phyloP scores from a whole-genome alignment of 495 filamentous ascomycete species.

The Podospora fimiseda region DNA sequence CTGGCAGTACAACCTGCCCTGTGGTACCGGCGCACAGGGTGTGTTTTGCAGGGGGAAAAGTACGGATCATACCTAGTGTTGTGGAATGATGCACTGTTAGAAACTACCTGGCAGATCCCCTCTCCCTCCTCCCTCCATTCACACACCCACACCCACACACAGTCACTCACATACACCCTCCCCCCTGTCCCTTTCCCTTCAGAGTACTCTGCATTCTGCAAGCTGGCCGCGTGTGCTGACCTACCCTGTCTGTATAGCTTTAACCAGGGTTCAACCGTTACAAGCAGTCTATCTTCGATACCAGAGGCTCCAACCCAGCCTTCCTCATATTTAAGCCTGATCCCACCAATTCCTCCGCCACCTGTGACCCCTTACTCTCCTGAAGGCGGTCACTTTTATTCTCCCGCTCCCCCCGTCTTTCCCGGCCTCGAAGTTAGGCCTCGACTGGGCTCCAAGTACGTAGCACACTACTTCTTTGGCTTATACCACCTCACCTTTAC shows the following conservation, averaged over 20 bases:
- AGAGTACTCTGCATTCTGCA: conserved; percentile 1
- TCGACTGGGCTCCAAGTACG: conserved; percentile 47
- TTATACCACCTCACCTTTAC: conserved; percentile 1
- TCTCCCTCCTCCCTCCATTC: background rate
- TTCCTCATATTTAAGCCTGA: conserved; percentile 37
- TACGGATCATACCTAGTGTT: background rate
- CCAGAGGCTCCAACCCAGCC: conserved; percentile 39
- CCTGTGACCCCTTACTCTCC: conserved; percentile 39
- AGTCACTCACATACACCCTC: background rate
- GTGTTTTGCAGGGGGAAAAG: conserved; percentile 18
- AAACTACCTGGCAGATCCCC: background rate
- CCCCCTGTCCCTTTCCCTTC: background rate
- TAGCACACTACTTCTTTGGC: conserved; percentile 18
- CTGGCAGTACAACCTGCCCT: conserved; percentile 7
- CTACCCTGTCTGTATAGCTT: conserved; percentile 30
- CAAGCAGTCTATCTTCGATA: conserved; percentile 39
- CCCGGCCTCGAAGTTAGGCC: conserved; percentile 43
- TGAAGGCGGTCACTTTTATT: conserved; percentile 40
- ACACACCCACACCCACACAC: background rate
- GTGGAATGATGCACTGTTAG: conserved; percentile 19
- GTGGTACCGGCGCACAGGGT: conserved; percentile 36
- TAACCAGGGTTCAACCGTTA: conserved; percentile 41
- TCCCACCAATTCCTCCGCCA: conserved; percentile 39
- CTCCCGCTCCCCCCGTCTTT: conserved; percentile 36
- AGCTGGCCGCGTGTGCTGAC: conserved; percentile 31